Evolutionary conservation across 306 rosid species (phyloP).

Genomic region (Morella rubra): DNA sequence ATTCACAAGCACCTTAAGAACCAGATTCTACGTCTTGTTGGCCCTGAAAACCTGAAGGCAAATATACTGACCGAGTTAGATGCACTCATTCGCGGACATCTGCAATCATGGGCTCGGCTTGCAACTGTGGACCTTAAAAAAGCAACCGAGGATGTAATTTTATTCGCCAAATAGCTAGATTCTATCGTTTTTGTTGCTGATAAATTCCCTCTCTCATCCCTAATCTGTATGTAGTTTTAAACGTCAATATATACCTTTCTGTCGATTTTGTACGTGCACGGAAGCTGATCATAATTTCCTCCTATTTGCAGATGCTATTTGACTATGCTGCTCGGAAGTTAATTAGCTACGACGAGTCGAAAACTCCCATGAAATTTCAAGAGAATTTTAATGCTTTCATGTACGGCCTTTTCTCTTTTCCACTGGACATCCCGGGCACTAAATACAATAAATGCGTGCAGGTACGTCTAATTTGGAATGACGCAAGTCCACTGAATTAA

Average conservation of each 20-base stretch:
- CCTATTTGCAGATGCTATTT: slow-evolving; percentile 11
- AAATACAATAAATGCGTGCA: slow-evolving; percentile 15
- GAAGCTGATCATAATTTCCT: no score
- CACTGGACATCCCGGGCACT: slow-evolving; percentile 15
- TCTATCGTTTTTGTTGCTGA: no score
- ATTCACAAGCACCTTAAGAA: slow-evolving; percentile 18
- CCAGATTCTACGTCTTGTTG: slow-evolving; percentile 6
- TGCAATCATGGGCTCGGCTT: background rate
- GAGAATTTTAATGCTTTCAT: slow-evolving; percentile 17
- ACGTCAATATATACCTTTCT: no score
- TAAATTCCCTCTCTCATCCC: no score
- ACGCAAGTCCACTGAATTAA: no score
- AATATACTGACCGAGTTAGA: slow-evolving; percentile 4
- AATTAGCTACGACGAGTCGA: slow-evolving; percentile 11
- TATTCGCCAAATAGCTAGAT: no score
- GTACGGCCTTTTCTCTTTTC: background rate
- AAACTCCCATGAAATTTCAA: background rate
- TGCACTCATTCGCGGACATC: background rate
- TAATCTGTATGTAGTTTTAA: no score
- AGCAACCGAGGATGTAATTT: background rate
- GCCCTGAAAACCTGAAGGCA: slow-evolving; percentile 13
- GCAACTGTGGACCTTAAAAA: slow-evolving; percentile 8
- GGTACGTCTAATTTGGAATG: background rate
- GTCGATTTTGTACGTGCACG: no score
- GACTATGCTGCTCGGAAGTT: slow-evolving; percentile 5